Evolutionary conservation across 1,284 basidiomycete genomes (phyloP).

Genomic region (Moesziomyces globuligerus): DNA sequence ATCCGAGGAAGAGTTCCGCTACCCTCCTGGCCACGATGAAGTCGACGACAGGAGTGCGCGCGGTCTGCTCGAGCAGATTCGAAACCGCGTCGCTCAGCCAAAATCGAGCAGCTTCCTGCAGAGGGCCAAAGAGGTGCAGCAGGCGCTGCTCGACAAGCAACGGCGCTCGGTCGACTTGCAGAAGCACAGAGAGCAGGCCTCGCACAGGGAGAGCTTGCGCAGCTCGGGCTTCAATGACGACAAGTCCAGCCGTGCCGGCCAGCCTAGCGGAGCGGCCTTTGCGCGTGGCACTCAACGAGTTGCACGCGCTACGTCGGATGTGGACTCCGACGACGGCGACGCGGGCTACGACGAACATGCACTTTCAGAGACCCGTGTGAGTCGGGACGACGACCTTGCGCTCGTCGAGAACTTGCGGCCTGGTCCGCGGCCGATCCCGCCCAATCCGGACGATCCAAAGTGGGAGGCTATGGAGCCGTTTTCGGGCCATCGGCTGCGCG

Average conservation of each 20-base stretch:
- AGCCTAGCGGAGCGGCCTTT: slow-evolving; percentile 3
- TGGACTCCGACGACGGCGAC: slow-evolving; percentile 4
- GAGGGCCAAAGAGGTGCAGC: slow-evolving; percentile 38
- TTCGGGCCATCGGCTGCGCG: slow-evolving; percentile 74
- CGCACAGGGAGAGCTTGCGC: slow-evolving; percentile 16
- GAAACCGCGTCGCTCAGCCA: slow-evolving; percentile 22
- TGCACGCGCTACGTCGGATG: neutral
- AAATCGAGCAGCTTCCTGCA: slow-evolving; percentile 30
- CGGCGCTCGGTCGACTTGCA: slow-evolving; percentile 13
- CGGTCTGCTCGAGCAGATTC: slow-evolving; percentile 31
- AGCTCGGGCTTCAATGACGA: slow-evolving; percentile 25
- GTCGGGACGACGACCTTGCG: slow-evolving; percentile 25
- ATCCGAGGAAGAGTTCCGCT: slow-evolving; percentile 5
- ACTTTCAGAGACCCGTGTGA: neutral
- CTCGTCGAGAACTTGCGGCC: slow-evolving; percentile 25
- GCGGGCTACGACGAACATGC: neutral
- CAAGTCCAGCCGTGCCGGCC: neutral
- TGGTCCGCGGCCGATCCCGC: slow-evolving; percentile 27
- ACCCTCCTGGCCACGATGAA: slow-evolving; percentile 18
- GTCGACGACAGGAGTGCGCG: slow-evolving; percentile 13
- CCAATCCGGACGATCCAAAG: slow-evolving; percentile 37
- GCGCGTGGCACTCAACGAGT: slow-evolving; percentile 15
- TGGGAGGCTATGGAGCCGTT: slow-evolving; percentile 44
- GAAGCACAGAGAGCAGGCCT: slow-evolving; percentile 15
- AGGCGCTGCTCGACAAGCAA: slow-evolving; percentile 40